These are phyloP conservation scores for Fusarium sp. DNA, from an alignment of 2,329 filamentous ascomycete species.

Conservation along the genomic window DNA sequence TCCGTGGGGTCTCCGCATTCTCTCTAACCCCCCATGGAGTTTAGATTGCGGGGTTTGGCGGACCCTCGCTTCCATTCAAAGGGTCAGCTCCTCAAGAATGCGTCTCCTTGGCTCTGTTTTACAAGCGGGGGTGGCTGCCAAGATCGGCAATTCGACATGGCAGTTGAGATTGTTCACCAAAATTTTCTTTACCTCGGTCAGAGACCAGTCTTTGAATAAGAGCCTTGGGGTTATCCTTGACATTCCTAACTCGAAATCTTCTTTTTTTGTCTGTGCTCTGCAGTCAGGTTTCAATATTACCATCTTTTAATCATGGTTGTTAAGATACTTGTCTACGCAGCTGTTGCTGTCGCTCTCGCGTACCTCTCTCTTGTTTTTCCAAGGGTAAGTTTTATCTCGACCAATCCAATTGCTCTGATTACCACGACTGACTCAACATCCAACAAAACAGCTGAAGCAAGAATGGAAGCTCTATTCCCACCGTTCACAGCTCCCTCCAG, in stretches of 20 bases:
- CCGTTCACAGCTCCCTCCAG: conserved; percentile 51
- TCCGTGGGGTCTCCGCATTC: conserved; percentile 21
- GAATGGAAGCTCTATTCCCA: conserved; percentile 52
- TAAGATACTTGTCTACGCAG: conserved; percentile 10
- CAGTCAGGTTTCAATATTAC: neutral
- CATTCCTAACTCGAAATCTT: neutral
- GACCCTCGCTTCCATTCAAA: conserved; percentile 9
- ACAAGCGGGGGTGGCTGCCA: conserved; percentile 30
- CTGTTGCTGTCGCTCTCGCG: neutral
- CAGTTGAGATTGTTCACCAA: conserved; percentile 19
- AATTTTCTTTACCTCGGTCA: neutral
- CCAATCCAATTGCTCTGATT: neutral
- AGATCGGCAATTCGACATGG: conserved; percentile 33
- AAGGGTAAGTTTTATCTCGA: conserved; percentile 10
- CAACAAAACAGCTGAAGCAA: conserved; percentile 45
- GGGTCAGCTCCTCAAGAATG: conserved; percentile 14
- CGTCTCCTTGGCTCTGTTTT: neutral
- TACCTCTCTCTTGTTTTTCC: conserved; percentile 36
- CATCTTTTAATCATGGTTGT: conserved; percentile 11
- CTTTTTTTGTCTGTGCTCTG: neutral
- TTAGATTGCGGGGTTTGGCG: conserved; percentile 34
- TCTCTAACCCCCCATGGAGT: conserved; percentile 15
- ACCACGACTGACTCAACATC: neutral
- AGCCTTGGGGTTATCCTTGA: neutral
- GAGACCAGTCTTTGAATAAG: neutral